These are phyloP conservation scores for Limonomyces culmigenus DNA, from an alignment of 1,284 basidiomycete genomes.

Conservation along the genomic window DNA sequence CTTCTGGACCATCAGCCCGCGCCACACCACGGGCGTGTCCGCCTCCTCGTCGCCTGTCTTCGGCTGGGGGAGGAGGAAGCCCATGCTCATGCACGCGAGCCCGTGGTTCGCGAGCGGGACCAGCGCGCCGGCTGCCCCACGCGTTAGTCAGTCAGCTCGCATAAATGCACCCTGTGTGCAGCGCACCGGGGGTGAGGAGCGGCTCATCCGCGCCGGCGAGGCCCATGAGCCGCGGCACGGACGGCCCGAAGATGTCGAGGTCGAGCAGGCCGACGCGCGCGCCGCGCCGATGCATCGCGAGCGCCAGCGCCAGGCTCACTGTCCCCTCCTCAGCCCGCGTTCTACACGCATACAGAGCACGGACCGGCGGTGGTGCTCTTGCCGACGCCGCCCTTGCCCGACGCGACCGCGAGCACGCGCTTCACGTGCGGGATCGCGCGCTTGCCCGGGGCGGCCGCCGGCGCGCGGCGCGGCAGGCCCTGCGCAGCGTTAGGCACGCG, in stretches of 20 bases:
- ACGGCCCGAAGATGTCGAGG: slow-evolving; percentile 93
- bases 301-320: slow-evolving; percentile 76
- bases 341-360: slow-evolving; percentile 6
- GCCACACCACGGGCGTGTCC: slow-evolving; percentile 83
- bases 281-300: slow-evolving; percentile 30
- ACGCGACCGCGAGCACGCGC: slow-evolving; percentile 75
- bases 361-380: slow-evolving; percentile 88
- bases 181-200: slow-evolving; percentile 52
- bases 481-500: too few relatives aligned
- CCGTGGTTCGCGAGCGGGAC: slow-evolving; percentile 82
- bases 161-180: not conserved
- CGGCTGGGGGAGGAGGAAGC: slow-evolving; percentile 49
- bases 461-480: too few relatives aligned
- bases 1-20: slow-evolving; percentile 98
- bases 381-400: slow-evolving; percentile 94
- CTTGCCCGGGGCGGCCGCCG: too few relatives aligned
- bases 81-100: slow-evolving; percentile 94
- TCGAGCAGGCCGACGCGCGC: slow-evolving; percentile 77
- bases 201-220: slow-evolving; percentile 73
- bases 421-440: slow-evolving; percentile 48
- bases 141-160: not conserved
- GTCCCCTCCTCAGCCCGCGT: not conserved
- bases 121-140: slow-evolving; percentile 50
- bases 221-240: slow-evolving; percentile 91
- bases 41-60: slow-evolving; percentile 9